A percentile compares a stretch with the other conserved stretches of the same genome.
Conservation (phyloP, 495 filamentous ascomycete species). For the Penicillium tannophilum region DNA sequence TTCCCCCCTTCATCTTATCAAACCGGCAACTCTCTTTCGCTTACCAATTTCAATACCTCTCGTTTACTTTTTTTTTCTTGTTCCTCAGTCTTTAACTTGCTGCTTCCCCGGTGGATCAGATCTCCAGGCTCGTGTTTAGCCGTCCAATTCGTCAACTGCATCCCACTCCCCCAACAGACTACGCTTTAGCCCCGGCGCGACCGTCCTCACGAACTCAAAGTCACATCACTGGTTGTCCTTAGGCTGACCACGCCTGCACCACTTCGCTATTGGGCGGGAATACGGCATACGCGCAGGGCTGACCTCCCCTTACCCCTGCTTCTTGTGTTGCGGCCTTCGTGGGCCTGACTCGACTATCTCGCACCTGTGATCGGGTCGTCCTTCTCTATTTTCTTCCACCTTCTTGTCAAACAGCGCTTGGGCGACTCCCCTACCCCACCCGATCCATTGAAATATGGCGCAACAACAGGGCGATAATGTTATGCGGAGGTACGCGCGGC, state of each 20-base stretch:
- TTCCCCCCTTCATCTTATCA: slow-evolving; percentile 20
- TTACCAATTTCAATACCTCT: slow-evolving; percentile 12
- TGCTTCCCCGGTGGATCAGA: slow-evolving; percentile 7
- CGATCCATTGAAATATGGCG: slow-evolving; percentile 48
- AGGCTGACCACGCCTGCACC: slow-evolving; percentile 19
- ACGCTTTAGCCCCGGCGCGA: slow-evolving; percentile 25
- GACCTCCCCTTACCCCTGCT: slow-evolving; percentile 18
- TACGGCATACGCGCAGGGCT: slow-evolving; percentile 19
- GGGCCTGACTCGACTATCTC: slow-evolving; percentile 13
- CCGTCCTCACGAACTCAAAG: slow-evolving; percentile 21
- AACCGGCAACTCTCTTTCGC: slow-evolving; percentile 6
- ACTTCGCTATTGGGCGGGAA: slow-evolving; percentile 21
- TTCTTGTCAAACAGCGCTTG: slow-evolving; percentile 12
- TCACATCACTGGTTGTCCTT: slow-evolving; percentile 26
- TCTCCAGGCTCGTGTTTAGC: not conserved
- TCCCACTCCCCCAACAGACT: slow-evolving; percentile 5
- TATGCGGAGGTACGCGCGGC: slow-evolving; percentile 66
- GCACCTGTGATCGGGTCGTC: slow-evolving; percentile 12
- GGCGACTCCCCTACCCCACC: slow-evolving; percentile 3
- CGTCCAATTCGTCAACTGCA: slow-evolving; percentile 1
- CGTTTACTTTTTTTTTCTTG: not conserved
- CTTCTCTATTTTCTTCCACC: slow-evolving; percentile 9
- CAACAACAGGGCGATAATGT: slow-evolving; percentile 67
- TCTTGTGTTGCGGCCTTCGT: slow-evolving; percentile 15
- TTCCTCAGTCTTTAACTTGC: not conserved